Percentiles rank a stretch among this genome's conserved stretches.
These are phyloP conservation scores for Fraxinus latifolia DNA, from an alignment of 305 asterid species.

Conservation along the genomic window DNA sequence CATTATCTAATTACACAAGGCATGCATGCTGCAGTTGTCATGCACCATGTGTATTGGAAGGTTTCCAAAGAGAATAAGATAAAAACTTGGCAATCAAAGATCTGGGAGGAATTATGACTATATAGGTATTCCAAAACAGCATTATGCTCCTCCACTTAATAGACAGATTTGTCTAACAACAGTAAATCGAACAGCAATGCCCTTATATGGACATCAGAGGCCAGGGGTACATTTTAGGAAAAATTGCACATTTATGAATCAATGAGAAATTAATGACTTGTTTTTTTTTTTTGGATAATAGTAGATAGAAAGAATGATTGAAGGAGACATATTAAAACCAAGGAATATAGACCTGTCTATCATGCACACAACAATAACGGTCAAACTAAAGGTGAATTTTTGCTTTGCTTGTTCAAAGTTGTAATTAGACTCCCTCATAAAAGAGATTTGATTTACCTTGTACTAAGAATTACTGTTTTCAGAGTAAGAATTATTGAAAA, in stretches of 20 bases:
- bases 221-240: not conserved
- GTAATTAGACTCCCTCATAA: not conserved
- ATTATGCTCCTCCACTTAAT: not conserved
- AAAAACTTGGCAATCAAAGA: not conserved
- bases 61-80: not conserved
- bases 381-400: not conserved
- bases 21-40: not conserved
- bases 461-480: not conserved
- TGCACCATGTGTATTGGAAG: not conserved
- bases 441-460: not conserved
- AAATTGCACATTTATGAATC: not conserved
- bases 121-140: not conserved
- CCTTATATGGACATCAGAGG: not conserved
- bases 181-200: not conserved
- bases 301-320: not conserved
- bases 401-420: not conserved
- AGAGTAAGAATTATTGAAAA: not conserved
- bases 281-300: not conserved
- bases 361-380: not conserved
- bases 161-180: not conserved
- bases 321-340: not conserved
- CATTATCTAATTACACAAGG: not conserved
- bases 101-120: not conserved
- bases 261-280: not conserved
- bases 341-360: not conserved